Percentiles rank a stretch among this genome's conserved stretches.
phyloP scores from a whole-genome alignment of 2,329 filamentous ascomycete species.

The Sarocladiaceae sp. region DNA sequence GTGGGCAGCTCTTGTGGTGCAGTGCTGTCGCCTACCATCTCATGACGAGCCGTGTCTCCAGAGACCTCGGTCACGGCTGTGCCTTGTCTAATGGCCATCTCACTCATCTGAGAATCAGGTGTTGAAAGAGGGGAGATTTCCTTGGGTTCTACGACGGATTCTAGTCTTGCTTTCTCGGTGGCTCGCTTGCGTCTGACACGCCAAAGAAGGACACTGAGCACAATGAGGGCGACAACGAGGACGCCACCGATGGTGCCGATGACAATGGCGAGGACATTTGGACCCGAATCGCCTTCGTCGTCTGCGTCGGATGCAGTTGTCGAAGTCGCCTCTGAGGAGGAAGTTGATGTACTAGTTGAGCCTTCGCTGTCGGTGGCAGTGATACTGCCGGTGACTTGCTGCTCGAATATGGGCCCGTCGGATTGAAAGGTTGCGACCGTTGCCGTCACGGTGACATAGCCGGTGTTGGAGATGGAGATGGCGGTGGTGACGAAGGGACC shows the following conservation, averaged over 20 bases:
- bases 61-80: not conserved
- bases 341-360: not conserved
- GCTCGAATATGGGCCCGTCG: not conserved
- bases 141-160: not conserved
- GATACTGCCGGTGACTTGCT: not conserved
- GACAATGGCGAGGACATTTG: not conserved
- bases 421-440: not conserved
- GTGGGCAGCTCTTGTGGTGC: conserved; percentile 4
- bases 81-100: not conserved
- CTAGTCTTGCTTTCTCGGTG: not conserved
- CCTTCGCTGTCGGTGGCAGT: not conserved
- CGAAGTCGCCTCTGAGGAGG: not conserved
- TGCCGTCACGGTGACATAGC: conserved; percentile 7
- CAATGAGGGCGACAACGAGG: not conserved
- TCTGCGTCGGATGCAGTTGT: not conserved
- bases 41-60: not conserved
- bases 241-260: not conserved
- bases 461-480: conserved; percentile 3
- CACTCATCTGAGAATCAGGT: not conserved
- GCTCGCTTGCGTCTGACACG: not conserved
- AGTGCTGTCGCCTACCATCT: not conserved
- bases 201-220: not conserved
- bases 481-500: conserved; percentile 7
- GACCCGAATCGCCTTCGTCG: not conserved
- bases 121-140: not conserved